Percentiles rank a stretch among this genome's conserved stretches.
Conservation (phyloP, 441 rosid species). For the Gossypium gossypioides region DNA sequence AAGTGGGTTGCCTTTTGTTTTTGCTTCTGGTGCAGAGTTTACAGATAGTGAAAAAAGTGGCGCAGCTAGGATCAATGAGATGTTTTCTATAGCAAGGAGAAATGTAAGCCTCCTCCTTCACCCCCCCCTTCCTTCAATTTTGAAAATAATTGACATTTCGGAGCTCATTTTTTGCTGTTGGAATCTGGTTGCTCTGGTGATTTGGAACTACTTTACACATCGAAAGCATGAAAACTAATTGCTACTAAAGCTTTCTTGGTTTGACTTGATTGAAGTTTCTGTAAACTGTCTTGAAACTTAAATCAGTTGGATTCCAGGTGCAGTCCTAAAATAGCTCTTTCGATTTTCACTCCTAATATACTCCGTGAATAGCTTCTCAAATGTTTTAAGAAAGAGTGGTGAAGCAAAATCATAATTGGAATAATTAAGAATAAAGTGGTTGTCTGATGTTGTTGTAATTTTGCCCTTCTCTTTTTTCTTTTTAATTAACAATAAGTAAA, state of each 20-base stretch:
- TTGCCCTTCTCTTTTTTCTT: background rate
- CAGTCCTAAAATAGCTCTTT: background rate
- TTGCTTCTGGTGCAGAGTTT: slow-evolving; percentile 96
- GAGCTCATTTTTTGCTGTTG: background rate
- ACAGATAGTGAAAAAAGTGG: slow-evolving; percentile 91
- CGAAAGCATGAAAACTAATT: background rate
- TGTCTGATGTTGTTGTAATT: background rate
- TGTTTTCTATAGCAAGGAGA: slow-evolving; percentile 84
- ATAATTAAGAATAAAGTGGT: background rate
- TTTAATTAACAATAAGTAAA: background rate
- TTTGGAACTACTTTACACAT: background rate
- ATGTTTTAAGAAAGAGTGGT: background rate
- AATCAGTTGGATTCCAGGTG: background rate
- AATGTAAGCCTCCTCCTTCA: slow-evolving; percentile 44
- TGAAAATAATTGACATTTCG: background rate
- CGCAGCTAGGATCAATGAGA: slow-evolving; percentile 79
- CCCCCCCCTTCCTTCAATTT: background rate
- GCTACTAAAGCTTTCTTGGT: background rate
- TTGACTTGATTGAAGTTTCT: background rate
- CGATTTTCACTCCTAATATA: background rate
- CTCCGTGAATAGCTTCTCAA: background rate
- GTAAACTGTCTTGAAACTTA: background rate
- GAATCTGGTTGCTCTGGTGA: background rate
- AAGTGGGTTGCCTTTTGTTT: slow-evolving; percentile 91
- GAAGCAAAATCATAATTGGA: background rate